Percentiles rank a stretch among this genome's conserved stretches.
Conservation (phyloP, 1,284 basidiomycete genomes). For the Microbotryomycetes sp. region DNA sequence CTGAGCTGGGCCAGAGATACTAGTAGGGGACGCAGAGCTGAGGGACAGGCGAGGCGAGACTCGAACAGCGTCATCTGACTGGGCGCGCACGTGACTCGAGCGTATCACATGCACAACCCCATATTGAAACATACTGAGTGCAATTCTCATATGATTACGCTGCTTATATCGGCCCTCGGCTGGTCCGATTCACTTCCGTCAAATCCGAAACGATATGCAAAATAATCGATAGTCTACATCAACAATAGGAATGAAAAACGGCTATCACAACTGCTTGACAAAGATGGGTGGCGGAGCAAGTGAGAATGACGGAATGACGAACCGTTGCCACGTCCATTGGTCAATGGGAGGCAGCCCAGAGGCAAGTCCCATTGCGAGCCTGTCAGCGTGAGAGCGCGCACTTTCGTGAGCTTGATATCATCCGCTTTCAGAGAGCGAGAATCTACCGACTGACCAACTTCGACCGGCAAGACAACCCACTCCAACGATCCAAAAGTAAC, state of each 20-base stretch:
- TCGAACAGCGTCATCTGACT: neutral
- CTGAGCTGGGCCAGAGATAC: neutral
- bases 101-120: too few relatives aligned
- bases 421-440: neutral
- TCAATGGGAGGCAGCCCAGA: constrained; percentile 13
- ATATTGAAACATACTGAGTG: too few relatives aligned
- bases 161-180: too few relatives aligned
- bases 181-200: too few relatives aligned
- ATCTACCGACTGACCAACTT: constrained; percentile 8
- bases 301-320: constrained; percentile 1
- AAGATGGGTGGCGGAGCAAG: constrained; percentile 11
- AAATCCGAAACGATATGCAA: too few relatives aligned
- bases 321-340: constrained; percentile 13
- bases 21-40: neutral
- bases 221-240: too few relatives aligned
- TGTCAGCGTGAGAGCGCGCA: neutral
- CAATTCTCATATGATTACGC: too few relatives aligned
- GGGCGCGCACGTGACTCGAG: neutral
- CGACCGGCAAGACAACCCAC: constrained; percentile 8
- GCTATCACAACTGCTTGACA: neutral
- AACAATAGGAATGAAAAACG: neutral
- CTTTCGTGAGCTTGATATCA: neutral
- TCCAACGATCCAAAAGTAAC: constrained; percentile 4
- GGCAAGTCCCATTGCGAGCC: constrained; percentile 16
- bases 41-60: too few relatives aligned